Conservation (phyloP, 495 filamentous ascomycete genomes). For the Cenococcum geophilum region DNA sequence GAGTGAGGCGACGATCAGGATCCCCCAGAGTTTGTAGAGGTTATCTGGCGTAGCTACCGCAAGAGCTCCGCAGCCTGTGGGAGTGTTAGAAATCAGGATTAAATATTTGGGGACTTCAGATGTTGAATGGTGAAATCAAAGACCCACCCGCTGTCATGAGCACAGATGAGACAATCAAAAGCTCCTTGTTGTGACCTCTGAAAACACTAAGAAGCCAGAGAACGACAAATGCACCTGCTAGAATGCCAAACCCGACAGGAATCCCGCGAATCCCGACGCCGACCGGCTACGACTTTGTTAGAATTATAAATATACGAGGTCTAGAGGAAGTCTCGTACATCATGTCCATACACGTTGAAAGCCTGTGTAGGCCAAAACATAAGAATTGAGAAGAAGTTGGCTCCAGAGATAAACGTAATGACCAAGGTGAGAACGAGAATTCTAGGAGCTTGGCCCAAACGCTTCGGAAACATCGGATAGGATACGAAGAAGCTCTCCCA, state of each 20-base stretch:
- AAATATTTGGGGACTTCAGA: too few species aligned
- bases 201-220: constrained; percentile 27
- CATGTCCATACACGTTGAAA: constrained; percentile 34
- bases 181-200: constrained; percentile 25
- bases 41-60: constrained; percentile 26
- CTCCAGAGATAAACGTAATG: constrained; percentile 35
- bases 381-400: constrained; percentile 20
- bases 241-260: constrained; percentile 32
- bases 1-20: constrained; percentile 31
- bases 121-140: too few species aligned
- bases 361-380: constrained; percentile 39
- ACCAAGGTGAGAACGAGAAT: constrained; percentile 30
- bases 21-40: constrained; percentile 24
- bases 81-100: too few species aligned
- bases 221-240: constrained; percentile 29
- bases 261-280: constrained; percentile 31
- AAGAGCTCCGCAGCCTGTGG: constrained; percentile 27
- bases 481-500: constrained; percentile 33
- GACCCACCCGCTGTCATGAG: constrained; percentile 19
- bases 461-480: constrained; percentile 33
- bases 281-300: constrained; percentile 12
- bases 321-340: not conserved
- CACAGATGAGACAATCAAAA: constrained; percentile 28
- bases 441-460: constrained; percentile 25
- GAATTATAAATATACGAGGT: not conserved